Evolutionary conservation across 345 rosid genomes (phyloP), one percentile per base, ranked within the genome.

Genomic region (Noccaea caerulescens): DNA sequence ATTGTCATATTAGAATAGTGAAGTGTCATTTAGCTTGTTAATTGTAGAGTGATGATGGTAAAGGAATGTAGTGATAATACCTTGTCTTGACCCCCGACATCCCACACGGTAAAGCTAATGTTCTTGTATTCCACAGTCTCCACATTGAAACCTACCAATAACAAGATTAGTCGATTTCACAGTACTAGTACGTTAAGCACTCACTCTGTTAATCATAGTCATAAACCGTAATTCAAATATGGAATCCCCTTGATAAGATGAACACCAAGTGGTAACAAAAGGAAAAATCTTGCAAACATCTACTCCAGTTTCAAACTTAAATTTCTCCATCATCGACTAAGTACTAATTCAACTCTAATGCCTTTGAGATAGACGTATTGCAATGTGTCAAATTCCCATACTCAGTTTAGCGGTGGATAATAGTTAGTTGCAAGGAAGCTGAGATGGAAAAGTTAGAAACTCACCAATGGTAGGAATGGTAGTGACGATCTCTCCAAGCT

Each of bases 81-180:
- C 88, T 87, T 87, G 79, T 87, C 92, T 66, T 87, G 92, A 82
- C 89, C 92, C 13, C 89, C 92, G 12, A 87, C 89, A 83, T 87
- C 92, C 92, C 92, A 87, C 50, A 87, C 92, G 5, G 92, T 87
- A 67, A 83, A 87, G 80, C 89, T 87, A 43, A 87, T 87, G 85
- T 87, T 87, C 85, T 87, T 87, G 71, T 87, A 87, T 58, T 87
- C 92, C 39, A 87, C 92, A 34, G 92, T 87, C 84, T 87, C 92
- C 38, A 87, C 92, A 33, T 87, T 87, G 79, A 87, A 87, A 18
- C 91, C 91, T 86, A 79, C 18, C 59, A 36, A 50, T 25, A 16
- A 39, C 36, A 36, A 54, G 9, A 16, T 34, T 2, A 6, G 33
- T 68, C 69, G 52, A 43, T 43, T 14, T 41, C 6, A 42, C 52